These are phyloP conservation scores for Penicillium antarcticum DNA, from an alignment of 495 filamentous ascomycete species.

Conservation along the genomic window DNA sequence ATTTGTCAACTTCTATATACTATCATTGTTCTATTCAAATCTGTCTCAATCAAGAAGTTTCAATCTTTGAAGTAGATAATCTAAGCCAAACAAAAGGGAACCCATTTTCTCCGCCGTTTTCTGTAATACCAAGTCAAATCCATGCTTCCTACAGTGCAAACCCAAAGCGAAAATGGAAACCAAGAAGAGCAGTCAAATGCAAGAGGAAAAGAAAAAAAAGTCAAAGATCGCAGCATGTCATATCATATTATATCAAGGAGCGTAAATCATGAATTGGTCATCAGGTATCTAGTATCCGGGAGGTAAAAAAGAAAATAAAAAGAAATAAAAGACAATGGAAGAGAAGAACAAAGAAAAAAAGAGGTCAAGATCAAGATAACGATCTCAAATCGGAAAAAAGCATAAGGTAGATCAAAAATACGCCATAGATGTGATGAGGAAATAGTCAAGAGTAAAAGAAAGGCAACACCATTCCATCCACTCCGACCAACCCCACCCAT, in stretches of 20 bases:
- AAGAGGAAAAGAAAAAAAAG: neutral
- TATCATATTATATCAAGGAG: slow-evolving; percentile 6
- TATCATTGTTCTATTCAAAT: too few species aligned
- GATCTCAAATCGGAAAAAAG: slow-evolving; percentile 3
- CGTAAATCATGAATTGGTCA: slow-evolving; percentile 12
- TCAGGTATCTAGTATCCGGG: slow-evolving; percentile 13
- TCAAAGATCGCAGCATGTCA: neutral
- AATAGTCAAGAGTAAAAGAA: neutral
- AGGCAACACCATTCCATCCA: slow-evolving; percentile 4
- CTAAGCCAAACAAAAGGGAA: too few species aligned
- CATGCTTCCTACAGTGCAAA: neutral
- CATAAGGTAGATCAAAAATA: slow-evolving; percentile 2
- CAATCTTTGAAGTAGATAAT: too few species aligned
- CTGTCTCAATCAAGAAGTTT: too few species aligned
- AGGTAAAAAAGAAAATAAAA: neutral
- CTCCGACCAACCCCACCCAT: neutral
- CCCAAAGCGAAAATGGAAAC: neutral
- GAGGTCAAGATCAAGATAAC: too few species aligned
- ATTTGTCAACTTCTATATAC: too few species aligned
- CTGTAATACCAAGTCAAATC: neutral
- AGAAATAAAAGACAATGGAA: neutral
- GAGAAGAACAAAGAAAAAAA: neutral
- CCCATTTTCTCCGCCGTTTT: neutral
- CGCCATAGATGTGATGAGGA: slow-evolving; percentile 6
- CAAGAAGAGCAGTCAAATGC: neutral